These are phyloP conservation scores for Paulownia fortunei DNA, from an alignment of 257 asterid genomes.

Conservation along the genomic window DNA sequence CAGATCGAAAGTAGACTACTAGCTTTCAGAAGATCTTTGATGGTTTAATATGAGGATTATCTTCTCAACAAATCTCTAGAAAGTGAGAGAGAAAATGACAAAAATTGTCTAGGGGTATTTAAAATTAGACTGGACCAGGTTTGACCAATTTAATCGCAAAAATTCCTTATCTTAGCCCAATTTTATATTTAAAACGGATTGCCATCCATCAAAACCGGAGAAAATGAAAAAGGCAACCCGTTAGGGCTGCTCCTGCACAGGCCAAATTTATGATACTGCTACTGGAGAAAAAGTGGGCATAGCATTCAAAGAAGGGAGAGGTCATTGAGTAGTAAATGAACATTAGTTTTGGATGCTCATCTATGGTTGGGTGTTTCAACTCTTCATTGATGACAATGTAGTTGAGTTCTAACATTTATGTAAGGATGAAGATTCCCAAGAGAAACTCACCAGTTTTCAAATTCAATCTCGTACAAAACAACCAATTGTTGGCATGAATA, in stretches of 20 bases:
- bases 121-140: too few relatives aligned
- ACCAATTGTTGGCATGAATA: too few relatives aligned
- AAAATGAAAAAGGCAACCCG: too few relatives aligned
- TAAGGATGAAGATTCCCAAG: constrained; percentile 26
- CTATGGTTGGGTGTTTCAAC: constrained; percentile 30
- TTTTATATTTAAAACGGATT: too few relatives aligned
- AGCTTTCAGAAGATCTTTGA: neutral
- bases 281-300: constrained; percentile 2
- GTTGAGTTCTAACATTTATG: constrained; percentile 34
- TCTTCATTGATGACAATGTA: constrained; percentile 23
- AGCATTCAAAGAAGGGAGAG: constrained; percentile 23
- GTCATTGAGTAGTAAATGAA: constrained; percentile 28
- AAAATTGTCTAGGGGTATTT: too few relatives aligned
- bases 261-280: constrained; percentile 24
- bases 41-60: neutral
- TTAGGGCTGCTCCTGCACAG: neutral
- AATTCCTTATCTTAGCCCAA: too few relatives aligned
- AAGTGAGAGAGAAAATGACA: constrained; percentile 29
- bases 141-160: too few relatives aligned
- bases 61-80: constrained; percentile 21
- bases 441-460: neutral
- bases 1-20: neutral
- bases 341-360: constrained; percentile 20
- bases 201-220: too few relatives aligned
- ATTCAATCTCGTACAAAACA: constrained; percentile 32